Conservation (phyloP, 2,329 filamentous ascomycete species). For the Nemania diffusa region DNA sequence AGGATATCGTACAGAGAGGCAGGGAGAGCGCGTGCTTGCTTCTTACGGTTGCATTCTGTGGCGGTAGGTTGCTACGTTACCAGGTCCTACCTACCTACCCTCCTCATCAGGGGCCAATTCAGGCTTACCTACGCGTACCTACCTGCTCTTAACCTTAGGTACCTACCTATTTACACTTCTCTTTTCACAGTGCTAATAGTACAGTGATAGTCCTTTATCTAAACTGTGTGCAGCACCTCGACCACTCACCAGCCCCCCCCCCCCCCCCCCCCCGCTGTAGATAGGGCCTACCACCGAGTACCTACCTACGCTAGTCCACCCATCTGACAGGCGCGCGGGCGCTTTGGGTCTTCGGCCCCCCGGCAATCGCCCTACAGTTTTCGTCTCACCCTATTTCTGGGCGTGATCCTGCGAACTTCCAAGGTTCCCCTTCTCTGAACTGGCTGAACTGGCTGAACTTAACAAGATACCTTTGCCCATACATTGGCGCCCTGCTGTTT, state of each 20-base stretch:
- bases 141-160: no score
- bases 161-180: not conserved
- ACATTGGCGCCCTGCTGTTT: not conserved
- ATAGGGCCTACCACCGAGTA: not conserved
- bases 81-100: not conserved
- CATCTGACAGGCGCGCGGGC: constrained; percentile 6
- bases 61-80: not conserved
- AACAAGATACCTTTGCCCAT: constrained; percentile 7
- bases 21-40: not conserved
- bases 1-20: no score
- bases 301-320: constrained; percentile 1
- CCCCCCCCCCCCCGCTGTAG: no score
- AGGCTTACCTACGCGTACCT: not conserved
- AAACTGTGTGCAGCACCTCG: no score
- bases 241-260: no score
- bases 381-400: constrained; percentile 26
- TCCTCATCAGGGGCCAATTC: not conserved
- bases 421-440: constrained; percentile 18
- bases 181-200: no score
- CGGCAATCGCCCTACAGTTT: constrained; percentile 29
- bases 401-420: constrained; percentile 25
- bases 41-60: not conserved
- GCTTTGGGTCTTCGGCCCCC: constrained; percentile 16
- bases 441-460: no score
- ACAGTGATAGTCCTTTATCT: no score